phyloP scores from a whole-genome alignment of 768 basidiomycete species.

The Podaxis carcinomalis region DNA sequence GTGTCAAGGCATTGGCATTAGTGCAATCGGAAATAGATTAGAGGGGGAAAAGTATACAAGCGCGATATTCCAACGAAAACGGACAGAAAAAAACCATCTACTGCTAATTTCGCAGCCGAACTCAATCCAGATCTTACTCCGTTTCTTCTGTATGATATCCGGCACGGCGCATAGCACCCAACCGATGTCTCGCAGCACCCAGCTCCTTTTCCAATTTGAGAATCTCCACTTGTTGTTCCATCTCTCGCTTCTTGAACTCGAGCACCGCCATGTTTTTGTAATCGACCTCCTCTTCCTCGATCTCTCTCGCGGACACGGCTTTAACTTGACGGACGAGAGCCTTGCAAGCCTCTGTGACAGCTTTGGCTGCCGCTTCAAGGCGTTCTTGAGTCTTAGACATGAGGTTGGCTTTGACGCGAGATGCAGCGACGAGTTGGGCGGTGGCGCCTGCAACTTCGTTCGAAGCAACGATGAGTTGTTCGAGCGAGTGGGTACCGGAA shows the following conservation, averaged over 20 bases:
- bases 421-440: constrained; percentile 97
- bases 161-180: constrained; percentile 84
- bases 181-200: constrained; percentile 75
- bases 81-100: not conserved
- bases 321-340: constrained; percentile 96
- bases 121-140: constrained; percentile 33
- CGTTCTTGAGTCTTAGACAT: constrained; percentile 99
- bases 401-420: constrained; percentile 94
- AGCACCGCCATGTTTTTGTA: constrained; percentile 91
- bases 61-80: not conserved
- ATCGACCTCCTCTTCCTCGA: constrained; percentile 74
- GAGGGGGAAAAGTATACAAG: not conserved
- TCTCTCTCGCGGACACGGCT: constrained; percentile 83
- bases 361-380: constrained; percentile 93
- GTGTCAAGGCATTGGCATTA: not conserved
- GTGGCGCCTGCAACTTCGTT: constrained; percentile 98
- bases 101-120: not conserved
- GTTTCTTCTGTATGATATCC: constrained; percentile 89
- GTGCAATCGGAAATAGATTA: constrained; percentile 1
- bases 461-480: constrained; percentile 99
- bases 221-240: constrained; percentile 99
- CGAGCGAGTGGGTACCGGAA: constrained; percentile 92
- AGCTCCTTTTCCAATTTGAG: constrained; percentile 94
- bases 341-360: constrained; percentile 96
- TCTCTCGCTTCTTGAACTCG: constrained; percentile 96